These are phyloP conservation scores for Neodidymelliopsis sp. DNA, from an alignment of 2,329 filamentous ascomycete species.

Conservation along the genomic window DNA sequence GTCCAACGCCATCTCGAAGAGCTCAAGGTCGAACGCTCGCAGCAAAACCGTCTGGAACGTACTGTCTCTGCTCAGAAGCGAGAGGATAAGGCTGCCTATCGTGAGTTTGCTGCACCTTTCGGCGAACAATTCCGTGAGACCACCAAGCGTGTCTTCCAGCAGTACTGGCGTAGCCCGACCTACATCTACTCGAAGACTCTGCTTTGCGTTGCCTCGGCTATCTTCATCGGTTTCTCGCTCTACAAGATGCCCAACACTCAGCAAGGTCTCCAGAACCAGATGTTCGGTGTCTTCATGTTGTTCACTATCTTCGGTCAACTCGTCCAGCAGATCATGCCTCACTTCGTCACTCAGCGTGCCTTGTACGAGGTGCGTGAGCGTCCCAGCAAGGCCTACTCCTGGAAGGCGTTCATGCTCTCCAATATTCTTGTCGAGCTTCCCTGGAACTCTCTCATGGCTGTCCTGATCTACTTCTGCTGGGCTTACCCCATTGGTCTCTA, in stretches of 20 bases:
- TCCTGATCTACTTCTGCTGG: constrained; percentile 81
- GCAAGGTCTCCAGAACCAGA: constrained; percentile 83
- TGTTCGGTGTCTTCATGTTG: constrained; percentile 87
- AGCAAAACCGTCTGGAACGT: constrained; percentile 42
- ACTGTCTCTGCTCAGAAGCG: constrained; percentile 51
- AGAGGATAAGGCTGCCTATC: constrained; percentile 64
- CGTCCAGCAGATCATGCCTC: constrained; percentile 82
- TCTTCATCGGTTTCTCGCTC: constrained; percentile 87
- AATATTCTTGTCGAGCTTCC: constrained; percentile 86
- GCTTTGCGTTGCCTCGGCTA: constrained; percentile 69
- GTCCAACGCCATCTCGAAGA: constrained; percentile 56
- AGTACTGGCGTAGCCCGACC: constrained; percentile 88
- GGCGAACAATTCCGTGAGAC: constrained; percentile 71
- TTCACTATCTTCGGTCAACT: constrained; percentile 81
- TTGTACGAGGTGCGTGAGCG: constrained; percentile 87
- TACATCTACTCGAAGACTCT: constrained; percentile 86
- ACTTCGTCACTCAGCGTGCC: constrained; percentile 81
- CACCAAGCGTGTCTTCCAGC: constrained; percentile 79
- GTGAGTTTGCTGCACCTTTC: constrained; percentile 84
- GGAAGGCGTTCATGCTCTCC: constrained; percentile 84
- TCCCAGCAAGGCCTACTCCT: constrained; percentile 83
- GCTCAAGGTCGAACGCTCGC: constrained; percentile 52
- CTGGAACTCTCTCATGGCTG: constrained; percentile 79
- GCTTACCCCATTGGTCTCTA: constrained; percentile 87
- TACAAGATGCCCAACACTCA: constrained; percentile 74